Evolutionary conservation across 1,284 basidiomycete species (phyloP).

Genomic region (Malassezia vespertilionis): DNA sequence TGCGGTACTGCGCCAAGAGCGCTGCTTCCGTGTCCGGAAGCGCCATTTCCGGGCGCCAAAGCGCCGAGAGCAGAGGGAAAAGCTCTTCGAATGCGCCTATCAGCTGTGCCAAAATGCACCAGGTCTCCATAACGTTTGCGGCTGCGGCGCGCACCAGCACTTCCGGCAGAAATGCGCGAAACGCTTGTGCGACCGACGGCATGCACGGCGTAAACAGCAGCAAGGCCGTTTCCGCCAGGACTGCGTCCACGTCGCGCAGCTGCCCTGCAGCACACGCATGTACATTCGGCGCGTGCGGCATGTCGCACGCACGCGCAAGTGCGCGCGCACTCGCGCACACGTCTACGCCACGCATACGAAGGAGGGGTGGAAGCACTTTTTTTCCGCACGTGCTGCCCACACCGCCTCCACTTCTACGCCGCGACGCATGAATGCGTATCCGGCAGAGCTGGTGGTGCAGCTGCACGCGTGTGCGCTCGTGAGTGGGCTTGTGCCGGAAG

Average conservation of each 20-base stretch:
- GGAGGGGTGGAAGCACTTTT: not conserved
- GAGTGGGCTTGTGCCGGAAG: constrained; percentile 10
- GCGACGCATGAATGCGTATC: constrained; percentile 18
- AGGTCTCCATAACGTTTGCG: constrained; percentile 10
- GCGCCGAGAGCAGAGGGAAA: constrained; percentile 2
- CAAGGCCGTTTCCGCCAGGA: constrained; percentile 9
- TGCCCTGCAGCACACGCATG: constrained; percentile 2
- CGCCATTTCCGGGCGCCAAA: no score
- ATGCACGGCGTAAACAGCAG: constrained; percentile 35
- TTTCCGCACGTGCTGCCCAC: not conserved
- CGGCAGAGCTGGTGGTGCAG: constrained; percentile 20
- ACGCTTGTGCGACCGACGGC: constrained; percentile 26
- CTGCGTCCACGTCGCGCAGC: not conserved
- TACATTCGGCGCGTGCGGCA: not conserved
- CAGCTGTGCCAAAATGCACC: constrained; percentile 27
- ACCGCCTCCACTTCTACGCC: not conserved
- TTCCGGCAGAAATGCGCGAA: constrained; percentile 40
- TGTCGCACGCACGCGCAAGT: not conserved
- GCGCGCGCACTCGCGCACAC: constrained; percentile 11
- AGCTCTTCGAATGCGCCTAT: constrained; percentile 31
- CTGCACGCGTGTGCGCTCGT: constrained; percentile 20
- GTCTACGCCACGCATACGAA: not conserved
- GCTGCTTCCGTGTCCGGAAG: constrained; percentile 16
- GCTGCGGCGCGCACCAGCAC: constrained; percentile 22
- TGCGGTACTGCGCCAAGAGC: constrained; percentile 19